Base-by-base conservation (phyloP, 2,329 filamentous ascomycete species). In the Scedosporium dehoogii region DNA sequence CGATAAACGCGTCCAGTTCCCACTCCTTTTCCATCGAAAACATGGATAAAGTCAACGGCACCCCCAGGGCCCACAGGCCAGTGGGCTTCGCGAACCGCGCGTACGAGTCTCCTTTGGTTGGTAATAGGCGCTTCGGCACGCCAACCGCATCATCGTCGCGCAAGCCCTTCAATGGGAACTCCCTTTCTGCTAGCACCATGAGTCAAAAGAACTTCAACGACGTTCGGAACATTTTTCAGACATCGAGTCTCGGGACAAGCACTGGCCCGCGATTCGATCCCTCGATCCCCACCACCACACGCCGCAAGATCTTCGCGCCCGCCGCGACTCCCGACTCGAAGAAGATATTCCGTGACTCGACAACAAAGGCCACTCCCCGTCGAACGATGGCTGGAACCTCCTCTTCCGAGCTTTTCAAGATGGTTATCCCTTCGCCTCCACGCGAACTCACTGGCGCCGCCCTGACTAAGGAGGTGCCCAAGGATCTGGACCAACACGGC, bases 371-470 rank as follows among this genome's bases (percentile, higher is more conserved):
- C 5, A 70, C 75, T 2, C 60, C 60, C 23, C 60, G 60, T n/a
- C 53, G 53, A 29, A 62, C 41, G 27, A 53, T 62, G 23, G 53
- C 60, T 3, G 55, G 29, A 18, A 48, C 53, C 23, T 25, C 41
- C 9, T 58, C 60, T 6, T 38, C 60, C 18, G 78, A 85, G 55
- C 75, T 82, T 16, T 86, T 86, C 68, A 71, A 76, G 29, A 81
- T 85, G 81, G 81, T 81, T 67, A 86, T 86, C 63, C 76, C 81
- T 25, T 81, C 81, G 18, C 83, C 83, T 0, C 82, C 83, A 59
- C 76, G 78, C 9, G 79, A 83, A 64, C 74, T 85, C 33, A 82
- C 79, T 14, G 83, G 83, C 64, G 82, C 84, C 69, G 77, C 73
- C 59, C 68, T 86, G 21, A 74, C 81, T 6, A 79, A 79, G 65